Evolutionary conservation across 1,284 basidiomycete genomes (phyloP).

Genomic region (Puccinia horiana): DNA sequence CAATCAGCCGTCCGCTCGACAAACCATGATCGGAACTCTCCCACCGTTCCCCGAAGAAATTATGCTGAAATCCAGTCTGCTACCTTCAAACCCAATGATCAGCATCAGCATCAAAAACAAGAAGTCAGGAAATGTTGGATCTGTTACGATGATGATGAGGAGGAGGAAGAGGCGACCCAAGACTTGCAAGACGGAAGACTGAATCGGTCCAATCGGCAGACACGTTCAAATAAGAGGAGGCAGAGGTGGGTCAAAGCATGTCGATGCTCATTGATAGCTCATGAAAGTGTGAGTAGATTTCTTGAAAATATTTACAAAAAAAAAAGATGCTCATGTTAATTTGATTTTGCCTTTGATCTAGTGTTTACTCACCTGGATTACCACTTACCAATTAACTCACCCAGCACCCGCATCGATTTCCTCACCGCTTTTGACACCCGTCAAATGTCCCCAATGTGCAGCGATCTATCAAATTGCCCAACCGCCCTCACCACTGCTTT

Average conservation of each 20-base stretch:
- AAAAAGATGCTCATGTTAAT: neutral
- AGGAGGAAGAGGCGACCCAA: neutral
- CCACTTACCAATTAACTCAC: constrained; percentile 46
- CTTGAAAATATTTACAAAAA: neutral
- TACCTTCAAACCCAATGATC: neutral
- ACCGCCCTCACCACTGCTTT: constrained; percentile 24
- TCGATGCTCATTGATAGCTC: constrained; percentile 44
- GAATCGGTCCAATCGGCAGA: neutral
- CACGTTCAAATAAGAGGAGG: neutral
- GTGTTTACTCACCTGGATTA: constrained; percentile 48
- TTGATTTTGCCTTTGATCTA: neutral
- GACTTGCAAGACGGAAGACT: neutral
- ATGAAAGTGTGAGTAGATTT: constrained; percentile 26
- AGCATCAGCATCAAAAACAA: neutral
- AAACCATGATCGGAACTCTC: neutral
- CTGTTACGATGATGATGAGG: constrained; percentile 43
- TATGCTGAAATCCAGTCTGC: neutral
- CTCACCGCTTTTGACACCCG: constrained; percentile 38
- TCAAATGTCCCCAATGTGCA: constrained; percentile 40
- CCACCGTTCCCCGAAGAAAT: neutral
- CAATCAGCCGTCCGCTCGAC: neutral
- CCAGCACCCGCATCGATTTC: constrained; percentile 25
- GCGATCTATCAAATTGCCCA: constrained; percentile 35
- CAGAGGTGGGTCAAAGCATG: constrained; percentile 38
- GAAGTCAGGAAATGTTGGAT: constrained; percentile 45